phyloP scores from a whole-genome alignment of 768 basidiomycete genomes.

The Termitomyces eurrhizus region DNA sequence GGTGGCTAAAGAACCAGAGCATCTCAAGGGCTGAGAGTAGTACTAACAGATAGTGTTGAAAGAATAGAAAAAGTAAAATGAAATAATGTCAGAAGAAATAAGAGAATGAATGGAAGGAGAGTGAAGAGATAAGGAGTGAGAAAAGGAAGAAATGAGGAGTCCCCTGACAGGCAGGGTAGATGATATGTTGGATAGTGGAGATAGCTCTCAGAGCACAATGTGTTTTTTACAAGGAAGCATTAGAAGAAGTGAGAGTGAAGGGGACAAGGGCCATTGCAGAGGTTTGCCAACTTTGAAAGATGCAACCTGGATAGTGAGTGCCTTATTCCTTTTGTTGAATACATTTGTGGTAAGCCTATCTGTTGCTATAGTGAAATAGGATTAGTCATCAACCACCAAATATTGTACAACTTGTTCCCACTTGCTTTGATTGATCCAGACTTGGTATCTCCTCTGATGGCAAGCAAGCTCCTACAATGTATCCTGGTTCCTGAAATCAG shows the following conservation, averaged over 20 bases:
- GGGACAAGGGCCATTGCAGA: slow-evolving; percentile 68
- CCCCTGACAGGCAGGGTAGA: slow-evolving; percentile 7
- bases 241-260: slow-evolving; percentile 57
- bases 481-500: slow-evolving; percentile 91
- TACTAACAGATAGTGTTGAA: no score
- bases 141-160: no score
- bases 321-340: background rate
- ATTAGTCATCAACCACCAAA: slow-evolving; percentile 74
- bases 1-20: no score
- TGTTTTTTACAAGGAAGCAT: slow-evolving; percentile 67
- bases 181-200: slow-evolving; percentile 15
- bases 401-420: slow-evolving; percentile 73
- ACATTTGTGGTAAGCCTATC: background rate
- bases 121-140: no score
- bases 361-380: slow-evolving; percentile 86
- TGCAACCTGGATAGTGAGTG: slow-evolving; percentile 86
- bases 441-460: slow-evolving; percentile 60
- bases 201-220: slow-evolving; percentile 36
- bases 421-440: slow-evolving; percentile 48
- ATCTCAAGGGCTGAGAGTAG: no score
- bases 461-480: slow-evolving; percentile 74
- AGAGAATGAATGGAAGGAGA: no score
- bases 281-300: slow-evolving; percentile 75
- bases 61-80: no score
- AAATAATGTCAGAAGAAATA: no score